These are phyloP conservation scores for Ambrosiella xylebori DNA, from an alignment of 2,329 filamentous ascomycete species.

Conservation along the genomic window DNA sequence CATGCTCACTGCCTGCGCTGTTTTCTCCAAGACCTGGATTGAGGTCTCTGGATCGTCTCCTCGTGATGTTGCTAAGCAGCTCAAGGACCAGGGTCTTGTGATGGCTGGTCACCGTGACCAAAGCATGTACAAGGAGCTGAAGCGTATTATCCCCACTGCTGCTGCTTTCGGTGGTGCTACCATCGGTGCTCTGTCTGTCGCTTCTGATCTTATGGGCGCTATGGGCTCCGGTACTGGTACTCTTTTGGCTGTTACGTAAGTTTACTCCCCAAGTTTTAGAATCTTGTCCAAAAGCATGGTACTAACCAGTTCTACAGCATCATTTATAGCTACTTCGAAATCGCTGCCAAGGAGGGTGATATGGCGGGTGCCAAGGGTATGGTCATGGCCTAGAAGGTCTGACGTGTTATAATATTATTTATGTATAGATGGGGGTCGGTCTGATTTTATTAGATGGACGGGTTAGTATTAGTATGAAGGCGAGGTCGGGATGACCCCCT, in stretches of 20 bases:
- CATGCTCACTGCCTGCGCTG: conserved; percentile 92
- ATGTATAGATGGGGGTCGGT: background rate
- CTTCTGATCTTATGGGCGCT: conserved; percentile 87
- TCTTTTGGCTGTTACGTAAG: conserved; percentile 93
- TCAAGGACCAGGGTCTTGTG: conserved; percentile 98
- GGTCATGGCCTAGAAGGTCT: conserved; percentile 44
- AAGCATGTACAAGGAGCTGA: conserved; percentile 99
- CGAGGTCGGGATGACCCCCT: conserved; percentile 9
- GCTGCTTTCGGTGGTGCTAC: conserved; percentile 97
- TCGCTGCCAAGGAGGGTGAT: conserved; percentile 96
- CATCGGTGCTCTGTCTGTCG: conserved; percentile 92
- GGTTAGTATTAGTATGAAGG: conserved; percentile 4
- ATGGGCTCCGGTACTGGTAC: conserved; percentile 96
- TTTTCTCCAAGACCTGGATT: conserved; percentile 99
- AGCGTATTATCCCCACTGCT: conserved; percentile 96
- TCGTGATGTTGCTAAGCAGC: conserved; percentile 95
- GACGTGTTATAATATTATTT: conserved; percentile 1
- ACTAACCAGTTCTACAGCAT: conserved; percentile 44
- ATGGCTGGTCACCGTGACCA: conserved; percentile 99
- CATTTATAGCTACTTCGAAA: conserved; percentile 99
- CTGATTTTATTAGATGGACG: conserved; percentile 2
- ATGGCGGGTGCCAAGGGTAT: conserved; percentile 65
- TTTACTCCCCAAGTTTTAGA: conserved; percentile 18
- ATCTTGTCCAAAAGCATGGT: background rate
- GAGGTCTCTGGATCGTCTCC: conserved; percentile 97